Conservation (phyloP, 2,329 filamentous ascomycete genomes). For the Aaosphaeria arxii region DNA sequence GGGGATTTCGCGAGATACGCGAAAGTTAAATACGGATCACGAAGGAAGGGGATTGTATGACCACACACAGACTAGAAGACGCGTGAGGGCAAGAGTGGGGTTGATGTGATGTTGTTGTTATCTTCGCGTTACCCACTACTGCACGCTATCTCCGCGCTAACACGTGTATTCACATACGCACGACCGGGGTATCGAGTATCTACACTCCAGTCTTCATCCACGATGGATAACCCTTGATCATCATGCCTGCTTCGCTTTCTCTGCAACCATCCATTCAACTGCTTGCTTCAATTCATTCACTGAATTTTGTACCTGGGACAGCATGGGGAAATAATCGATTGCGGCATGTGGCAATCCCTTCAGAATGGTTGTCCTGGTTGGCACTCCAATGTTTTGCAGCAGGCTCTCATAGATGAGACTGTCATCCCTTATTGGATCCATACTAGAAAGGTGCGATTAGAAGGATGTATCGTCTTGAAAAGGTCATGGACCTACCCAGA, state of each 20-base stretch:
- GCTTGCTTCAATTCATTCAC: constrained; percentile 28
- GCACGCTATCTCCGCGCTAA: background rate
- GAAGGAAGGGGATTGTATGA: background rate
- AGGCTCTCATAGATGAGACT: constrained; percentile 51
- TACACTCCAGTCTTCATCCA: background rate
- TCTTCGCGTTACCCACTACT: background rate
- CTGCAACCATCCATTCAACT: constrained; percentile 34
- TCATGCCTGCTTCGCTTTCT: constrained; percentile 2
- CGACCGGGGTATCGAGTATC: background rate
- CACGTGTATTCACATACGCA: background rate
- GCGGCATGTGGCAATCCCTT: constrained; percentile 43
- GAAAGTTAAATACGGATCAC: background rate
- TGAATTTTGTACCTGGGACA: constrained; percentile 20
- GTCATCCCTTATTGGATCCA: constrained; percentile 54
- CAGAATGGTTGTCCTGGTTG: constrained; percentile 46
- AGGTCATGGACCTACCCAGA: constrained; percentile 32
- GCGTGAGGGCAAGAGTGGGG: background rate
- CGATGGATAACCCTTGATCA: background rate
- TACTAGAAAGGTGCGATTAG: constrained; percentile 1
- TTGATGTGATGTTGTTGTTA: constrained; percentile 1
- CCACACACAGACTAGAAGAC: background rate
- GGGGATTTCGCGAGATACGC: background rate
- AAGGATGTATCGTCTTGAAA: background rate
- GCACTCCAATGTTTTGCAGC: constrained; percentile 42
- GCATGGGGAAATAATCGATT: constrained; percentile 28